These are phyloP conservation scores for Trichomonascus vanleenenianus DNA, from an alignment of 805 yeast species.

Conservation along the genomic window DNA sequence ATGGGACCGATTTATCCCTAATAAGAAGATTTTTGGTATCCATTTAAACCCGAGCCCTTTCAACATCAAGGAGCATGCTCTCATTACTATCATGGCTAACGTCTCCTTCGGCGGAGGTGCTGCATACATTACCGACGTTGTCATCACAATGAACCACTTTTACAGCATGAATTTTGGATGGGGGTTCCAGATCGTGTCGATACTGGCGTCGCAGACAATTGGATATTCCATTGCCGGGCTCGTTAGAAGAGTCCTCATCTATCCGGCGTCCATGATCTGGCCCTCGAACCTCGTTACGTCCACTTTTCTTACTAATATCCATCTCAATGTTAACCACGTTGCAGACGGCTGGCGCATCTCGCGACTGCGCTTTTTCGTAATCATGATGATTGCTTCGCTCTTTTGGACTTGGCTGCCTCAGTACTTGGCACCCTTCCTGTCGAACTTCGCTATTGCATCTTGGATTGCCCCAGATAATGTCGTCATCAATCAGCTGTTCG, in stretches of 20 bases:
- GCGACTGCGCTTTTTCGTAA: slow-evolving; percentile 41
- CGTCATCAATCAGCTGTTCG: slow-evolving; percentile 58
- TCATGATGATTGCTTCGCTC: slow-evolving; percentile 35
- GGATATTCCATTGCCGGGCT: slow-evolving; percentile 67
- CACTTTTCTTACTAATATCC: slow-evolving; percentile 49
- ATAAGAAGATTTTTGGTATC: slow-evolving; percentile 25
- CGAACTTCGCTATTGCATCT: slow-evolving; percentile 50
- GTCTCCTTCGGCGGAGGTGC: slow-evolving; percentile 37
- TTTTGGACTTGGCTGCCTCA: slow-evolving; percentile 57
- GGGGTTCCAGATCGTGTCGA: slow-evolving; percentile 49
- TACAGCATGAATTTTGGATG: slow-evolving; percentile 38
- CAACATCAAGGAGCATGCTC: slow-evolving; percentile 55
- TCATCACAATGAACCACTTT: slow-evolving; percentile 44
- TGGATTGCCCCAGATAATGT: slow-evolving; percentile 58
- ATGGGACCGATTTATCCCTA: slow-evolving; percentile 37
- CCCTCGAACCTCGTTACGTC: slow-evolving; percentile 56
- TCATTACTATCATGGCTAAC: slow-evolving; percentile 46
- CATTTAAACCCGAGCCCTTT: slow-evolving; percentile 53
- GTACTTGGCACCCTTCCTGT: slow-evolving; percentile 48
- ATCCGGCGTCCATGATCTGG: slow-evolving; percentile 65
- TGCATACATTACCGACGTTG: slow-evolving; percentile 52
- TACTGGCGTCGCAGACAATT: slow-evolving; percentile 50
- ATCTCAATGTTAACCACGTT: slow-evolving; percentile 39
- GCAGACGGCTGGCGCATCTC: slow-evolving; percentile 58
- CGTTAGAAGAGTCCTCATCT: slow-evolving; percentile 49